Evolutionary conservation across 306 rosid genomes (phyloP).

Genomic region (Argentina anserina): DNA sequence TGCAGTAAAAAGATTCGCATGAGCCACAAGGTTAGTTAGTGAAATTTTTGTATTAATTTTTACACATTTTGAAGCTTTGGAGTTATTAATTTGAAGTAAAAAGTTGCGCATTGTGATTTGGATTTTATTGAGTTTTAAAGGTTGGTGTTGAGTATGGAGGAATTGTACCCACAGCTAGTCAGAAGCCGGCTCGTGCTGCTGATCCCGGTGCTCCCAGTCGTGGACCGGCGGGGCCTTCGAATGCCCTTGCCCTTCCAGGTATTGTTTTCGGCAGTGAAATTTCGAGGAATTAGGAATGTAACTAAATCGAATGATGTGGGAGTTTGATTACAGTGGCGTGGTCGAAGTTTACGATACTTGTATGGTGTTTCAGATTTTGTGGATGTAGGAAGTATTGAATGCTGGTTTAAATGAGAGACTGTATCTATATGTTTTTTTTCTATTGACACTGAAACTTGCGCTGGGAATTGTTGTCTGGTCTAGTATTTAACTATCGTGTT

Average conservation of each 20-base stretch:
- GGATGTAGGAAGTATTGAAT: not conserved
- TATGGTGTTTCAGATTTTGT: not conserved
- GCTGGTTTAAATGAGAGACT: not conserved
- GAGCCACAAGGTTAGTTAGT: slow-evolving; percentile 86
- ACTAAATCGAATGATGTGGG: not conserved
- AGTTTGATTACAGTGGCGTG: not conserved
- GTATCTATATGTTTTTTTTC: not conserved
- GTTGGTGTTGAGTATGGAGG: slow-evolving; percentile 70
- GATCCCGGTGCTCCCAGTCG: slow-evolving; percentile 31
- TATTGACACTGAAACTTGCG: not conserved
- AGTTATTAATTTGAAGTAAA: not conserved
- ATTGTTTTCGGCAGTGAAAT: not conserved
- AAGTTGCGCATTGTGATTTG: not conserved
- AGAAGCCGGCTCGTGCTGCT: slow-evolving; percentile 41
- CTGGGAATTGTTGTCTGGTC: not conserved
- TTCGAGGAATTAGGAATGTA: not conserved
- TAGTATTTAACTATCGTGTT: slow-evolving; percentile 11
- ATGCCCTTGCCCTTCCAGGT: slow-evolving; percentile 81
- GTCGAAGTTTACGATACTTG: not conserved
- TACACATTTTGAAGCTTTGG: not conserved
- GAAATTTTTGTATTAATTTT: not conserved
- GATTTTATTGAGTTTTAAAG: slow-evolving; percentile 32
- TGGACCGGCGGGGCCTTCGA: slow-evolving; percentile 46
- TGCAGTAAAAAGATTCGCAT: slow-evolving; percentile 69
- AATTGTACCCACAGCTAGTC: slow-evolving; percentile 33